A percentile compares a stretch with the other conserved stretches of the same genome.
Conservation (phyloP, 1,139 yeast genomes). For the Arxiozyma telluris region DNA sequence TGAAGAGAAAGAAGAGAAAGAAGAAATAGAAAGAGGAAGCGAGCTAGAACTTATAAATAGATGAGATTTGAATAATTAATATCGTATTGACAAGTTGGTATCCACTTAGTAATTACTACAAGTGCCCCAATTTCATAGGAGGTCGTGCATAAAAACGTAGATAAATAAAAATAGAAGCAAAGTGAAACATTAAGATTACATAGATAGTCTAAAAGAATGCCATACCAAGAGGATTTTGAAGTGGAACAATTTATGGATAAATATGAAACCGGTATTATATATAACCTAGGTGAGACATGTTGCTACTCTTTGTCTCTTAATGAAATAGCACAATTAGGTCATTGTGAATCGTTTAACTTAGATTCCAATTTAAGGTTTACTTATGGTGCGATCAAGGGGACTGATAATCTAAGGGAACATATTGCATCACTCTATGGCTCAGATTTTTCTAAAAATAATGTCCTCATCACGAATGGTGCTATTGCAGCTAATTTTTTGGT, state of each 20-base stretch:
- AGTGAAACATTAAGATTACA: too few relatives aligned
- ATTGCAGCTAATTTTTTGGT: constrained; percentile 49
- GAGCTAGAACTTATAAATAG: background rate
- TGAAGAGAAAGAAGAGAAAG: background rate
- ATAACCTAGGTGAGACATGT: constrained; percentile 50
- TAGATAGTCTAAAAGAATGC: constrained; percentile 26
- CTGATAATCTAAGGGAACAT: constrained; percentile 33
- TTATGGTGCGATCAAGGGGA: constrained; percentile 45
- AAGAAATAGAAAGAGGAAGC: background rate
- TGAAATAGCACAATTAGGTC: constrained; percentile 34
- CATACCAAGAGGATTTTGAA: constrained; percentile 39
- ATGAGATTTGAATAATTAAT: too few relatives aligned
- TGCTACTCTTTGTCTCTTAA: constrained; percentile 38
- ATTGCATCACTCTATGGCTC: constrained; percentile 36
- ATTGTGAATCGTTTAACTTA: constrained; percentile 21
- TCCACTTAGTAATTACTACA: too few relatives aligned
- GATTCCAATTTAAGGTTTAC: constrained; percentile 30
- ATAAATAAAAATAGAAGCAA: too few relatives aligned
- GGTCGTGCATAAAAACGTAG: too few relatives aligned
- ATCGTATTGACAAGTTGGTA: too few relatives aligned
- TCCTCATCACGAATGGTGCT: constrained; percentile 49
- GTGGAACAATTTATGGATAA: constrained; percentile 53
- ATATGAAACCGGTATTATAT: constrained; percentile 36
- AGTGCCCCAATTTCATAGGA: too few relatives aligned
- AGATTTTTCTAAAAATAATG: constrained; percentile 20